phyloP scores from a whole-genome alignment of 2,329 filamentous ascomycete genomes.

The Arthroderma uncinatum region DNA sequence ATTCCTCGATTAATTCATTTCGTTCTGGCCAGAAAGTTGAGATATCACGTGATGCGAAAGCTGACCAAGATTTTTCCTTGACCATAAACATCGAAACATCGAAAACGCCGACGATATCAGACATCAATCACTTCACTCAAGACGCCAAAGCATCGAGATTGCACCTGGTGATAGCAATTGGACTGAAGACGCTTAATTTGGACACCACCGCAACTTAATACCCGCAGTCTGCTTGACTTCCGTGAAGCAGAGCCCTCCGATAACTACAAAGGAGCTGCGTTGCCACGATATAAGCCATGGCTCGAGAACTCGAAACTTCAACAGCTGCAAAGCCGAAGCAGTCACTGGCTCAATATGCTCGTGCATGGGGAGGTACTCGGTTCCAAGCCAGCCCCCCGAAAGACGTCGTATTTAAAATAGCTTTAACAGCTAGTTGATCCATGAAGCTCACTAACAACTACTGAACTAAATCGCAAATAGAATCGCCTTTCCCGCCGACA shows the following conservation, averaged over 20 bases:
- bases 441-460: constrained; percentile 4
- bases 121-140: too few relatives aligned
- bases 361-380: constrained; percentile 34
- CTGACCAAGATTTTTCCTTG: too few relatives aligned
- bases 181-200: too few relatives aligned
- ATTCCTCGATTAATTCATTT: background rate
- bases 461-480: constrained; percentile 28
- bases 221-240: too few relatives aligned
- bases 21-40: background rate
- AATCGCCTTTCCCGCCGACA: constrained; percentile 53
- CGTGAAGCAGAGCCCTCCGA: too few relatives aligned
- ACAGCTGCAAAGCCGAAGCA: constrained; percentile 27
- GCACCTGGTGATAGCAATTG: too few relatives aligned
- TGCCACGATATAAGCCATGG: background rate
- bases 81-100: too few relatives aligned
- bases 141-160: too few relatives aligned
- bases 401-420: background rate
- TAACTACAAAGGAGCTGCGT: background rate
- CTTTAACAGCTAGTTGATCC: background rate
- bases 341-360: constrained; percentile 29
- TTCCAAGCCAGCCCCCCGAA: background rate
- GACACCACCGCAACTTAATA: too few relatives aligned
- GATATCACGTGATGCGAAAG: background rate
- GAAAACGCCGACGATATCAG: too few relatives aligned
- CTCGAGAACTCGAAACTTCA: constrained; percentile 7